Percentiles rank a stretch among this genome's conserved stretches.
phyloP scores from a whole-genome alignment of 345 rosid species.

The Aurinia saxatilis region DNA sequence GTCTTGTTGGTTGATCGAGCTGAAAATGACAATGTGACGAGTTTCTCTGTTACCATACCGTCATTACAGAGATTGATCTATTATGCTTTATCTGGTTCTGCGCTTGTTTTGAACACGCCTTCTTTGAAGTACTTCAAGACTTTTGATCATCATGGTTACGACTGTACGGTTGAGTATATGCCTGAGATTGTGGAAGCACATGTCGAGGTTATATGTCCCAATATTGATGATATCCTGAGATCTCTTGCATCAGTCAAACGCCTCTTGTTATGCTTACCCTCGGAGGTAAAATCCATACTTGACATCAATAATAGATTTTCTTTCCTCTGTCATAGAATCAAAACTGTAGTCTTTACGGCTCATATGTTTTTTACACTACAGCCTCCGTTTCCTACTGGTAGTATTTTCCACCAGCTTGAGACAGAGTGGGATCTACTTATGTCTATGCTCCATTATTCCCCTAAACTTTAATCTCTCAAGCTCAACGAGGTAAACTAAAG shows the following conservation, averaged over 20 bases:
- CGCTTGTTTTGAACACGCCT: constrained; percentile 2
- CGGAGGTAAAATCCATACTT: neutral
- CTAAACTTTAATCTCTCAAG: constrained; percentile 9
- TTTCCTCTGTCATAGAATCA: neutral
- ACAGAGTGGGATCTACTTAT: constrained; percentile 10
- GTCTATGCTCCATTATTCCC: neutral
- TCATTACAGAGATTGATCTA: neutral
- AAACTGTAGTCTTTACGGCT: neutral
- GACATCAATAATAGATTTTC: neutral
- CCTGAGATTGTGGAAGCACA: constrained; percentile 2
- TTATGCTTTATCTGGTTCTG: neutral
- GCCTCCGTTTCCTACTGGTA: neutral
- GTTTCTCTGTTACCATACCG: neutral
- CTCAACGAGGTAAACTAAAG: neutral
- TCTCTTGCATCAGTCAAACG: constrained; percentile 3
- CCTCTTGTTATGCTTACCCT: neutral
- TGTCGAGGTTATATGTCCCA: neutral
- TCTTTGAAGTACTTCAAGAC: neutral
- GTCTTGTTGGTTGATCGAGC: neutral
- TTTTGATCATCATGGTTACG: neutral
- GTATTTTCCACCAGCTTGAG: constrained; percentile 3
- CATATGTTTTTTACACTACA: neutral
- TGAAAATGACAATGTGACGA: neutral
- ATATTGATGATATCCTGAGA: neutral
- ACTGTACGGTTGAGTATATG: neutral